Percentiles rank a stretch among this genome's conserved stretches.
phyloP scores from a whole-genome alignment of 257 asterid genomes.

The Jasminum sambac region DNA sequence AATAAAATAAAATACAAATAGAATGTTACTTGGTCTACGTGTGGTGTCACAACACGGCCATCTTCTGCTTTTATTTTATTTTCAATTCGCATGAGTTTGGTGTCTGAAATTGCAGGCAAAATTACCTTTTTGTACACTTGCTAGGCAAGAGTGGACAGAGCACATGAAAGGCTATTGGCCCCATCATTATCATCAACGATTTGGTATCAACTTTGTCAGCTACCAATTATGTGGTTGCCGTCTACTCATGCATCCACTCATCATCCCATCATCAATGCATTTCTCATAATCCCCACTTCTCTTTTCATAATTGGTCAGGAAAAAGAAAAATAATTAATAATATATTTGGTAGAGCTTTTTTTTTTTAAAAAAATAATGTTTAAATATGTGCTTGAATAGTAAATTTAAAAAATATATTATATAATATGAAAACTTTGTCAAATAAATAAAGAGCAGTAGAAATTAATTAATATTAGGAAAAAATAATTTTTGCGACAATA shows the following conservation, averaged over 20 bases:
- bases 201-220: conserved; percentile 9
- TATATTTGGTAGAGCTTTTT: too few relatives aligned
- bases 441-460: too few relatives aligned
- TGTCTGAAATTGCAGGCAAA: not conserved
- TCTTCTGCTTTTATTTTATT: not conserved
- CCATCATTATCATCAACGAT: not conserved
- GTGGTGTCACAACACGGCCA: not conserved
- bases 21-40: not conserved
- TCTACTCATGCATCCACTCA: conserved; percentile 1
- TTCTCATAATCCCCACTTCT: not conserved
- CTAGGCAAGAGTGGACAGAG: conserved; percentile 15
- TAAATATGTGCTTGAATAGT: too few relatives aligned
- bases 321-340: too few relatives aligned
- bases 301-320: not conserved
- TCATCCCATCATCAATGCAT: not conserved
- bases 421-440: too few relatives aligned
- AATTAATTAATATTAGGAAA: too few relatives aligned
- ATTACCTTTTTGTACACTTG: not conserved
- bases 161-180: conserved; percentile 21
- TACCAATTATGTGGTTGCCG: conserved; percentile 2
- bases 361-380: too few relatives aligned
- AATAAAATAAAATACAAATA: too few relatives aligned
- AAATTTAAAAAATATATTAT: too few relatives aligned
- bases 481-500: too few relatives aligned
- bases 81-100: not conserved